These are phyloP conservation scores for Colletotrichum eremochloae DNA, from an alignment of 2,329 filamentous ascomycete species.

Conservation along the genomic window DNA sequence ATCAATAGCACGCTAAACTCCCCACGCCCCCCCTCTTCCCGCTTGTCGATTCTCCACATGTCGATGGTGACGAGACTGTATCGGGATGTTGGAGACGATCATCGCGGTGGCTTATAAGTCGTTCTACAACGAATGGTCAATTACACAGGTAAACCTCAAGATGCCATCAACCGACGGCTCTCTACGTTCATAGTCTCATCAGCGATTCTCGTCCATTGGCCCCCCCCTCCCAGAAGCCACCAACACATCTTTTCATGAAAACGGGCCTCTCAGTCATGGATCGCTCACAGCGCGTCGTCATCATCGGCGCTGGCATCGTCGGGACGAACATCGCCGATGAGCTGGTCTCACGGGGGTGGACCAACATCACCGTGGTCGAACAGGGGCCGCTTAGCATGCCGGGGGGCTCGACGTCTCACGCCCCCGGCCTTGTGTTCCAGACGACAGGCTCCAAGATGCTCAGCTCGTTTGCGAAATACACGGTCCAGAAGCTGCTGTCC, in stretches of 20 bases:
- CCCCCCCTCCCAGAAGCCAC: background rate
- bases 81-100: conserved; percentile 25
- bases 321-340: conserved; percentile 75
- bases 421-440: conserved; percentile 74
- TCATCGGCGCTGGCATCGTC: conserved; percentile 75
- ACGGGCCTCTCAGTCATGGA: conserved; percentile 47
- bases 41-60: conserved; percentile 2
- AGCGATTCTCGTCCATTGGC: background rate
- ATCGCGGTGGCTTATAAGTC: conserved; percentile 13
- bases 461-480: conserved; percentile 72
- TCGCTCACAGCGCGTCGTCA: conserved; percentile 62
- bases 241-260: background rate
- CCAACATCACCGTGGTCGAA: conserved; percentile 73
- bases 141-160: background rate
- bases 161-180: background rate
- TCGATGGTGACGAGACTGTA: conserved; percentile 9
- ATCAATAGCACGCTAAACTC: conserved; percentile 26
- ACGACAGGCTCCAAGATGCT: conserved; percentile 70
- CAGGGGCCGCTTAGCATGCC: conserved; percentile 74
- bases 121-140: conserved; percentile 4
- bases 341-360: conserved; percentile 73
- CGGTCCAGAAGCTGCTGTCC: conserved; percentile 70
- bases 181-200: background rate
- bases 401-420: conserved; percentile 75
- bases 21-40: background rate